Base-by-base conservation (phyloP, 805 yeast species). In the Sugiyamaella valdiviana region DNA sequence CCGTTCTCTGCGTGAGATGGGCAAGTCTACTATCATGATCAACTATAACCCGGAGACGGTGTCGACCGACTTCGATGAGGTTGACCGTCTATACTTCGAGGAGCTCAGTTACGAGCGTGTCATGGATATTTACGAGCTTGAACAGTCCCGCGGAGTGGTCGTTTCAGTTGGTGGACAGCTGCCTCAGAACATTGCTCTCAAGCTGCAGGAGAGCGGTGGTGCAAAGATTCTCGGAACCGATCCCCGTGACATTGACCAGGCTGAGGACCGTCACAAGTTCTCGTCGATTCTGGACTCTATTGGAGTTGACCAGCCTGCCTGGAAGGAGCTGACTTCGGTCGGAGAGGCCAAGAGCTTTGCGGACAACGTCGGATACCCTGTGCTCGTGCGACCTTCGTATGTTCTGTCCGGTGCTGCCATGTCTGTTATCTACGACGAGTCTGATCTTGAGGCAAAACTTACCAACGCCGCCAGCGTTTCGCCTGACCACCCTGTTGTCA, bases 21-120 rank as follows among this genome's bases (percentile, higher is more conserved):
- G 95, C 55, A 83, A 82, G 67, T 86, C 83, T 70, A 91, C 99
- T 26, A 82, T 91, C 57, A 91, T 91, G 99, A 79, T 91, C 64
- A 91, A 91, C 76, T 91, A 91, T 72, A 91, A 91, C 74, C 99
- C 99, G 52, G 99, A 91, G 73, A 91, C 99, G 21, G 99, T 91
- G 39, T 88, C 96, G 9, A 91, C 99, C 47, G 99, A 91, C 72
- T 91, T 87, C 63, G 99, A 91, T 69, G 99, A 91, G 73, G 99
- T 89, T 55, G 99, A 91, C 73, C 79, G 96, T 72, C 80, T 91
- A 59, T 93, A 91, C 76, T 91, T 91, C 63, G 99, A 91, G 72
- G 97, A 90, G 68, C 78, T 91, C 49, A 83, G 93, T 47, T 86
- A 84, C 65, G 99, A 91, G 77, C 85, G 98, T 70, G 97, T 91